phyloP scores from a whole-genome alignment of 2,329 filamentous ascomycete genomes.

The Phialocephala subalpina region DNA sequence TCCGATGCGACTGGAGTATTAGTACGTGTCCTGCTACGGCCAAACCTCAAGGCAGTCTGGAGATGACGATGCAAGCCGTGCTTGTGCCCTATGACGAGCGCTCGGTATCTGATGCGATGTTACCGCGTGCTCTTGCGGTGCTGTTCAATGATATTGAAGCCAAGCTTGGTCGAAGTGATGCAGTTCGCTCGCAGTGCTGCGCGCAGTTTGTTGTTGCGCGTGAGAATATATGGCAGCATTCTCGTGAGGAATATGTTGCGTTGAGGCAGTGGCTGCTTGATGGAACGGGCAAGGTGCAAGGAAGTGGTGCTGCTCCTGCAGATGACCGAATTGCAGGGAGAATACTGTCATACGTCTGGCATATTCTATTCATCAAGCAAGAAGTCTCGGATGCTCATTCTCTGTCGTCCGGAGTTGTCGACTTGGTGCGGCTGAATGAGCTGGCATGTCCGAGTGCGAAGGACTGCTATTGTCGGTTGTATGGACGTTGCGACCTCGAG shows the following conservation, averaged over 20 bases:
- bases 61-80: slow-evolving; percentile 48
- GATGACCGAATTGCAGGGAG: slow-evolving; percentile 54
- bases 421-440: slow-evolving; percentile 33
- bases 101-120: slow-evolving; percentile 47
- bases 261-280: slow-evolving; percentile 62
- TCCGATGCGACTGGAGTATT: slow-evolving; percentile 57
- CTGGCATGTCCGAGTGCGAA: slow-evolving; percentile 35
- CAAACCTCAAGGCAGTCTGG: slow-evolving; percentile 50
- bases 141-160: slow-evolving; percentile 49
- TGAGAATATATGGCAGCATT: slow-evolving; percentile 56
- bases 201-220: slow-evolving; percentile 62
- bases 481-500: slow-evolving; percentile 36
- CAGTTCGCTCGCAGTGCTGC: slow-evolving; percentile 55
- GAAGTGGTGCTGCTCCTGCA: slow-evolving; percentile 44
- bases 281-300: slow-evolving; percentile 29
- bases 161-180: slow-evolving; percentile 50
- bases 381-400: background rate
- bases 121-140: slow-evolving; percentile 45
- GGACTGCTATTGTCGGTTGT: slow-evolving; percentile 38
- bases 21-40: slow-evolving; percentile 48
- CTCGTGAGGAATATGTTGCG: slow-evolving; percentile 58
- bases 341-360: slow-evolving; percentile 58
- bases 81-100: slow-evolving; percentile 53
- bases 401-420: slow-evolving; percentile 13
- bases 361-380: slow-evolving; percentile 35